phyloP scores from a whole-genome alignment of 495 filamentous ascomycete species.

The Trichoderma gamsii region DNA sequence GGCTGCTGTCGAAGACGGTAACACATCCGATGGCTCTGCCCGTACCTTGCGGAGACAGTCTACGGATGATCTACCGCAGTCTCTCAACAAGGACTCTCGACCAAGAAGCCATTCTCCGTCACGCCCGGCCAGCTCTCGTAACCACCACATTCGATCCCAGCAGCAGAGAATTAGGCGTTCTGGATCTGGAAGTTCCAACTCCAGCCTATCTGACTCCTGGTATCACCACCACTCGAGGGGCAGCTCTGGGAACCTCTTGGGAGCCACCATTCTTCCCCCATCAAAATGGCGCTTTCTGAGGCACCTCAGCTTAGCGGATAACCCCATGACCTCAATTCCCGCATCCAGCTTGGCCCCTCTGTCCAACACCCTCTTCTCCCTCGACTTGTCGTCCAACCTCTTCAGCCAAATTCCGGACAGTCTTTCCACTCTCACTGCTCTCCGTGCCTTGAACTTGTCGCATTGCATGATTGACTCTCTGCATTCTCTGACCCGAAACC shows the following conservation, averaged over 20 bases:
- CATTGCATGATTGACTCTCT: constrained; percentile 97
- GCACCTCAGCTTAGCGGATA: constrained; percentile 88
- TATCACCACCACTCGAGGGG: constrained; percentile 49
- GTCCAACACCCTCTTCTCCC: constrained; percentile 76
- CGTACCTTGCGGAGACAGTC: constrained; percentile 36
- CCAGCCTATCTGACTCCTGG: constrained; percentile 67
- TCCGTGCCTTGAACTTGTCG: constrained; percentile 85
- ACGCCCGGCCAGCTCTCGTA: constrained; percentile 65
- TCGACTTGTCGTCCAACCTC: constrained; percentile 87
- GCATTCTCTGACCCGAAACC: constrained; percentile 77
- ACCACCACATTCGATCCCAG: constrained; percentile 48
- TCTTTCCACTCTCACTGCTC: constrained; percentile 68
- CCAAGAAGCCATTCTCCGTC: constrained; percentile 74
- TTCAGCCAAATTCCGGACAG: constrained; percentile 89
- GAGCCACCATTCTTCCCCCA: constrained; percentile 59
- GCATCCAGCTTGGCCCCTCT: constrained; percentile 70
- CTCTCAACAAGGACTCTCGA: constrained; percentile 38
- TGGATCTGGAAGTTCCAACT: constrained; percentile 87
- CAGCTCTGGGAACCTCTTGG: constrained; percentile 67
- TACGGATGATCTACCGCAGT: constrained; percentile 33
- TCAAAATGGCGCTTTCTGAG: constrained; percentile 92
- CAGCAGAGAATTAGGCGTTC: constrained; percentile 69
- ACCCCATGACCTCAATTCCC: constrained; percentile 73
- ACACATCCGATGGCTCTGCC: constrained; percentile 30
- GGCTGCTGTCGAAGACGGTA: constrained; percentile 28